Evolutionary conservation across 441 rosid species (phyloP).

Genomic region (Daphne laureola): DNA sequence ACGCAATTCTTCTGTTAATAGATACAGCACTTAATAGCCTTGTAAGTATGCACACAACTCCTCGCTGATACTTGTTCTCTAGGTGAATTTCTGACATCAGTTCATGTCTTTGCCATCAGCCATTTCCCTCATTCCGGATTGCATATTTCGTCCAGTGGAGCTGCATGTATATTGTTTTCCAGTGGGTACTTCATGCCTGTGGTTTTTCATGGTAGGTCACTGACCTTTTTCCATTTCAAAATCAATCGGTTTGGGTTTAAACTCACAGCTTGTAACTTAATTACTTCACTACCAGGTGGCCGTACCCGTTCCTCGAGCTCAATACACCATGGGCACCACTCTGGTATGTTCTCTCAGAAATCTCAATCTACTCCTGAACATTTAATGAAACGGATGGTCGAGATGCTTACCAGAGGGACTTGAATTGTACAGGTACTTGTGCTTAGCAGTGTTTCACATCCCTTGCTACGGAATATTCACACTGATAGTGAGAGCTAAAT

Average conservation of each 20-base stretch:
- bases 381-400: not conserved
- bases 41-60: constrained; percentile 34
- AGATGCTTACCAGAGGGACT: not conserved
- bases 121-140: constrained; percentile 77
- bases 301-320: constrained; percentile 74
- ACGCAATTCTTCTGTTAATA: constrained; percentile 47
- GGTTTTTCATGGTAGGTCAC: constrained; percentile 59
- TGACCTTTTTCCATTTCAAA: not conserved
- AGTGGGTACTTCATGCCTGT: constrained; percentile 79
- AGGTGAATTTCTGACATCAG: too few species aligned
- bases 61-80: not conserved
- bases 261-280: constrained; percentile 7
- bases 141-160: constrained; percentile 84
- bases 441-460: constrained; percentile 47
- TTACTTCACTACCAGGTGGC: constrained; percentile 56
- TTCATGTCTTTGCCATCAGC: constrained; percentile 26
- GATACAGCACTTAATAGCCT: constrained; percentile 64
- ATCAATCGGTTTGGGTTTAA: not conserved
- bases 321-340: constrained; percentile 57
- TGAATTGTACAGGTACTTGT: constrained; percentile 45
- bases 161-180: constrained; percentile 65
- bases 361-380: not conserved
- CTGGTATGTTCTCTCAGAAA: constrained; percentile 40
- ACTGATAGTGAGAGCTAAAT: constrained; percentile 45
- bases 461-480: constrained; percentile 68